Percentiles rank a stretch among this genome's conserved stretches.
Conservation (phyloP, 1,139 yeast species). For the Protomyces arabidopsidicola region DNA sequence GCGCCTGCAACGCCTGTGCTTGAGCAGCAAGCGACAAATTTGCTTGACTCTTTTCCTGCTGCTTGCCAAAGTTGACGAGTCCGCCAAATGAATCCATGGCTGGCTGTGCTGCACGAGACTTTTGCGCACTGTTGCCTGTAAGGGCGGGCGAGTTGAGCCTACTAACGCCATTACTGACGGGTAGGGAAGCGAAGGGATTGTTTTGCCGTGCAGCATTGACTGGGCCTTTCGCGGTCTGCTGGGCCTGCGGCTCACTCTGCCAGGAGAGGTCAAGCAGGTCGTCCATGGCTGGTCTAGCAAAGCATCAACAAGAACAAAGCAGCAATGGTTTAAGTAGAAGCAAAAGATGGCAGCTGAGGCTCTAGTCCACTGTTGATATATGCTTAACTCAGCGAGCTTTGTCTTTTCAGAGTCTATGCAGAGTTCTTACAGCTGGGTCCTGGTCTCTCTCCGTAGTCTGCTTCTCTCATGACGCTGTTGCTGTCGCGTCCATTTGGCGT, state of each 20-base stretch:
- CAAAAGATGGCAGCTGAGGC: no score
- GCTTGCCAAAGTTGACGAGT: slow-evolving; percentile 9
- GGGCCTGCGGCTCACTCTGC: neutral
- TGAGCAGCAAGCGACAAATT: neutral
- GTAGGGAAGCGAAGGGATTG: neutral
- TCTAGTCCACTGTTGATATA: no score
- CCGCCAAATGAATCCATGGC: slow-evolving; percentile 9
- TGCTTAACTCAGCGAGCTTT: no score
- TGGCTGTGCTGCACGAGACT: neutral
- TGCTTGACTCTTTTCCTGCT: neutral
- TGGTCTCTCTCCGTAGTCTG: no score
- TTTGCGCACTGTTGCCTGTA: no score
- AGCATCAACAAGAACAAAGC: neutral
- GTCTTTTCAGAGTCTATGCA: no score
- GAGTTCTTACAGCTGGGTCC: no score
- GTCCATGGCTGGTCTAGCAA: neutral
- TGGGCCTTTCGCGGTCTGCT: neutral
- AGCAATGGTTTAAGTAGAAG: neutral
- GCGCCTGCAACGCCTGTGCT: slow-evolving; percentile 8
- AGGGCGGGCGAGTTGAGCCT: neutral
- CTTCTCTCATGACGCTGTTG: no score
- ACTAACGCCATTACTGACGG: neutral
- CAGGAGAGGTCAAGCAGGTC: neutral
- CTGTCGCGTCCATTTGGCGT: no score
- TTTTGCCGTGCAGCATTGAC: neutral